Conservation (phyloP, 169 alveolate genomes). For the Plasmodium knowlesi region DNA sequence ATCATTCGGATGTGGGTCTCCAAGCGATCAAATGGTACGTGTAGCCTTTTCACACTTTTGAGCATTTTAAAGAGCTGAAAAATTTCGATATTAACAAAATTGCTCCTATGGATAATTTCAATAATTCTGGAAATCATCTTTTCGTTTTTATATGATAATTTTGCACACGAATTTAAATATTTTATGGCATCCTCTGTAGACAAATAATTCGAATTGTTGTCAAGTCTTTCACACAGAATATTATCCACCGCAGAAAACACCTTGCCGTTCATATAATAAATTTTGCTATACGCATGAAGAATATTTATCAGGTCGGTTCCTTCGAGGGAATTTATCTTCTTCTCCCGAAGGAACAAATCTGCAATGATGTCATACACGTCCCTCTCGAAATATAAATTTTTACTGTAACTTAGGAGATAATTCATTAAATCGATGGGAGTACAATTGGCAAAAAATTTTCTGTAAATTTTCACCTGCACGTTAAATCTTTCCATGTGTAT, state of each 20-base stretch:
- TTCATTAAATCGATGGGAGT: constrained; percentile 47
- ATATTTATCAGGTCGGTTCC: constrained; percentile 51
- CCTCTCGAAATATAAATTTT: constrained; percentile 37
- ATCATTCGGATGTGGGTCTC: constrained; percentile 48
- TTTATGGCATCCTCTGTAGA: constrained; percentile 50
- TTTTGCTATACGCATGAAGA: constrained; percentile 66
- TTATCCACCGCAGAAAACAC: constrained; percentile 38
- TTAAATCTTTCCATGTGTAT: constrained; percentile 10
- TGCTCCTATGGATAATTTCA: constrained; percentile 39
- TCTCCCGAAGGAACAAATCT: not conserved
- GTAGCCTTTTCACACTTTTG: constrained; percentile 36
- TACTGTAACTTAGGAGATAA: constrained; percentile 25
- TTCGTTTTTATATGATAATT: constrained; percentile 46
- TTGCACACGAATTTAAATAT: constrained; percentile 56
- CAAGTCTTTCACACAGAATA: constrained; percentile 13
- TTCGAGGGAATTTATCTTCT: constrained; percentile 19
- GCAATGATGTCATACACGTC: constrained; percentile 37
- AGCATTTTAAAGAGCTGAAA: constrained; percentile 51
- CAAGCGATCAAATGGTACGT: constrained; percentile 16
- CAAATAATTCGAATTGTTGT: constrained; percentile 29
- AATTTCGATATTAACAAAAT: constrained; percentile 54
- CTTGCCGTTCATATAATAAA: constrained; percentile 44
- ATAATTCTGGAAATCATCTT: constrained; percentile 47
- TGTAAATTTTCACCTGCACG: not conserved
- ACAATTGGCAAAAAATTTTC: constrained; percentile 7